Evolutionary conservation across 257 asterid genomes (phyloP).

Genomic region (Fraxinus americana): DNA sequence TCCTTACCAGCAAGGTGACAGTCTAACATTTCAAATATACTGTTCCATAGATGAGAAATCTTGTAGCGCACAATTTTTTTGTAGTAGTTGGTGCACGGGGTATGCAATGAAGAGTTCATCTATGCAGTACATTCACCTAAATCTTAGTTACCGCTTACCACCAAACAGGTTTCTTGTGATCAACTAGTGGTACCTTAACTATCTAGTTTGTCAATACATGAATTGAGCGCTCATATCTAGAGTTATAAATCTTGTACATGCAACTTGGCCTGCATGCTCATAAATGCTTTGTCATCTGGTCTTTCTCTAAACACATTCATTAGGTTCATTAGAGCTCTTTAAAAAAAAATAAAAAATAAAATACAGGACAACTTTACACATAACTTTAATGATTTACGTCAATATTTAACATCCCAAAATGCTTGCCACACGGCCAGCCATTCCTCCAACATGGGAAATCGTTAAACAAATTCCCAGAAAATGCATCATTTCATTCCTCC

Average conservation of each 20-base stretch:
- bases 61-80: conserved; percentile 3
- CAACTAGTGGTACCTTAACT: conserved; percentile 9
- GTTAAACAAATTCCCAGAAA: neutral
- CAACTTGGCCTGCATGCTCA: neutral
- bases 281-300: neutral
- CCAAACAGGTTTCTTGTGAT: conserved; percentile 1
- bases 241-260: neutral
- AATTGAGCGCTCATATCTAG: neutral
- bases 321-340: conserved; percentile 5
- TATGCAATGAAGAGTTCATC: neutral
- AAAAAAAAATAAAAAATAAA: neutral
- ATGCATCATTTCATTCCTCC: neutral
- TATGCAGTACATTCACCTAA: neutral
- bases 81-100: conserved; percentile 2
- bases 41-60: neutral
- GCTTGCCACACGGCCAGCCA: neutral
- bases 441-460: neutral
- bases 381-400: conserved; percentile 7
- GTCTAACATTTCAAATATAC: neutral
- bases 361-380: conserved; percentile 11
- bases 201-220: conserved; percentile 12
- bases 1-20: conserved; percentile 7
- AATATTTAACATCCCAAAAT: conserved; percentile 1
- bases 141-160: conserved; percentile 1
- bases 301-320: neutral